Base-by-base conservation (phyloP, 176 grass and related monocot genomes). In the Tillandsia leiboldiana region DNA sequence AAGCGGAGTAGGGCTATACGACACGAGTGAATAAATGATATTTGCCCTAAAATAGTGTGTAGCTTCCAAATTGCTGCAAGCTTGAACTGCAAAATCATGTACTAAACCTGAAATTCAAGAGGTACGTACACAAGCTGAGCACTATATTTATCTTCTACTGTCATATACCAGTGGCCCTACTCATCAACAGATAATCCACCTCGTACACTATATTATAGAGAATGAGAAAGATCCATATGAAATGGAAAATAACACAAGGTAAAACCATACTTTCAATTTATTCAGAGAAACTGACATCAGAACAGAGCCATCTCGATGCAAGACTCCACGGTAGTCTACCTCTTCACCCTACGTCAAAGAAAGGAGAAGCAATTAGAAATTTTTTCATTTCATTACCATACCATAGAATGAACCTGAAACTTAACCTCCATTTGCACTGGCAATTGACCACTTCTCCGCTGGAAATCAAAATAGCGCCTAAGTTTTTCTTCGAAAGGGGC, bases 281-380 rank as follows among this genome's bases (percentile, higher is more conserved):
- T 99, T 84, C 75, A 99, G 81, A 48, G 95, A 80, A 66, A 90
- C 95, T 84, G 95, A 86, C 95, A 99, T 88, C 58, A 99, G 80
- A 68, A 99, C 94, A 82, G 90, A 99, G 18, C 94, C 94, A 83
- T 99, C 94, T 73, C 94, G 94, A 83, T 99, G 94, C 75, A 99
- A 72, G 33, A 86, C 94, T 20, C 90, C 90, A 84, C 89, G 91
- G 84, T 99, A 99, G 72, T 99, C 94, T 49, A 99, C 87, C 70
- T 84, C 82, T 77, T 99, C 94, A 62, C 89, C 87, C 87, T 99
- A 53, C 53, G 5, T 63, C 67, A 79, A 50, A 67, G 11, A 27
- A 77, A 62, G 15, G 11, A 65, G 77, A 64, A 80, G 48, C 80
- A 75, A 75, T 78, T 3, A 56, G 68, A 42, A 48, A 72, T 18